A percentile compares a stretch with the other conserved stretches of the same genome.
phyloP scores from a whole-genome alignment of 2,329 filamentous ascomycete genomes.

The Knufia fluminis region DNA sequence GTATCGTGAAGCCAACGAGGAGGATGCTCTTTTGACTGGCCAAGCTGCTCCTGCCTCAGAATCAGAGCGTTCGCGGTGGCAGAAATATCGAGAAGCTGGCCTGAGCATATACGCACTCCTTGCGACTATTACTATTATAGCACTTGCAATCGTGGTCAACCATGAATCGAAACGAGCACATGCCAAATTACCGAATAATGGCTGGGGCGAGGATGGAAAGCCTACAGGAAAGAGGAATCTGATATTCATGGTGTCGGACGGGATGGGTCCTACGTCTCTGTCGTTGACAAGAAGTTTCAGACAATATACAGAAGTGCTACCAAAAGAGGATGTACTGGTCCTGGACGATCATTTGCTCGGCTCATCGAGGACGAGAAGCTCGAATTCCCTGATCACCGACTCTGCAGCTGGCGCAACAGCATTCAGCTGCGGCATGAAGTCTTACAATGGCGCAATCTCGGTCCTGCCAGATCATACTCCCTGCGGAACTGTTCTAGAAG shows the following conservation, averaged over 20 bases:
- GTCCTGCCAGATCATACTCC: constrained; percentile 75
- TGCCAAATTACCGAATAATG: constrained; percentile 22
- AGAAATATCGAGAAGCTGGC: constrained; percentile 62
- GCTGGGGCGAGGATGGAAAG: constrained; percentile 33
- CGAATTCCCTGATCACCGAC: constrained; percentile 80
- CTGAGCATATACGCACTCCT: constrained; percentile 75
- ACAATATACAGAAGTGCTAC: constrained; percentile 65
- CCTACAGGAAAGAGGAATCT: constrained; percentile 72
- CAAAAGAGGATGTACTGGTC: constrained; percentile 63
- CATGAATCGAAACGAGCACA: constrained; percentile 36
- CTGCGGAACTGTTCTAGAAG: constrained; percentile 88
- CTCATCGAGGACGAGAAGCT: constrained; percentile 75
- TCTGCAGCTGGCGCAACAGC: constrained; percentile 95
- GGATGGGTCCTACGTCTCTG: constrained; percentile 91
- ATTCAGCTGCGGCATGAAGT: constrained; percentile 87
- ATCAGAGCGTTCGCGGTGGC: constrained; percentile 35
- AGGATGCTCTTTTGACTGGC: constrained; percentile 54
- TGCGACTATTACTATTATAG: constrained; percentile 67
- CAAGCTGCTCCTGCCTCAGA: constrained; percentile 31
- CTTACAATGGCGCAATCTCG: constrained; percentile 93
- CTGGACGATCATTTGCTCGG: constrained; percentile 88
- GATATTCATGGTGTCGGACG: constrained; percentile 98
- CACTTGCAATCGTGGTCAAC: constrained; percentile 75
- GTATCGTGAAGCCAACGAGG: constrained; percentile 49
- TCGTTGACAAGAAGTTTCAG: constrained; percentile 78